A percentile compares a stretch with the other conserved stretches of the same genome.
Evolutionary conservation across 1,139 yeast genomes (phyloP).

Genomic region (Geotrichum fermentans): DNA sequence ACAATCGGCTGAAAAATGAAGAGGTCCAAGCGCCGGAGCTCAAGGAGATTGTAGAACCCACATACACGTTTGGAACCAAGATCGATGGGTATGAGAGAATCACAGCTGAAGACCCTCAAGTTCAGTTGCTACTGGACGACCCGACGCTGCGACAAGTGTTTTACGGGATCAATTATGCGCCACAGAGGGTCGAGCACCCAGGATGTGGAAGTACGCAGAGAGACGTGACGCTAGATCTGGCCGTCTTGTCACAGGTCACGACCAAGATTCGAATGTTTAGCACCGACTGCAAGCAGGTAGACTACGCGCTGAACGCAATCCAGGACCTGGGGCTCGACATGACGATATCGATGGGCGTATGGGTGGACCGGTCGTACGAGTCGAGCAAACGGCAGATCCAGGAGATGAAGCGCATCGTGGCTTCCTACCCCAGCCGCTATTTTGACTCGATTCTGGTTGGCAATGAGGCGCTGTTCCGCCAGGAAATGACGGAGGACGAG

Average conservation of each 20-base stretch:
- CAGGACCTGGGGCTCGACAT: slow-evolving; percentile 48
- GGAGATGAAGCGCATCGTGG: slow-evolving; percentile 39
- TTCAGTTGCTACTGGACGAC: slow-evolving; percentile 33
- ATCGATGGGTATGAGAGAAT: slow-evolving; percentile 5
- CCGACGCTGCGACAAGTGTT: slow-evolving; percentile 40
- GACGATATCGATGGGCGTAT: slow-evolving; percentile 59
- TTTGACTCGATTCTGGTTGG: slow-evolving; percentile 57
- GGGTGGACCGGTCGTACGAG: slow-evolving; percentile 50
- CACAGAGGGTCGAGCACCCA: slow-evolving; percentile 40
- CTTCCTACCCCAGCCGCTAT: slow-evolving; percentile 43
- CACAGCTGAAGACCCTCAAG: slow-evolving; percentile 22
- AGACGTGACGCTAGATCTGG: slow-evolving; percentile 53
- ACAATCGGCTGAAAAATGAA: not conserved
- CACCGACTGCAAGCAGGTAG: slow-evolving; percentile 58
- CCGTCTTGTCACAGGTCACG: slow-evolving; percentile 54
- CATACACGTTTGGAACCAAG: not conserved
- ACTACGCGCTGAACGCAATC: slow-evolving; percentile 51
- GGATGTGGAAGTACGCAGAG: slow-evolving; percentile 47
- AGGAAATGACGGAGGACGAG: slow-evolving; percentile 43
- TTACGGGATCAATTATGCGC: slow-evolving; percentile 60
- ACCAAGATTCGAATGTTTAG: slow-evolving; percentile 56
- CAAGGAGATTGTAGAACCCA: no score
- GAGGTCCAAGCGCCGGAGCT: not conserved
- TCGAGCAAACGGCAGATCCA: slow-evolving; percentile 44
- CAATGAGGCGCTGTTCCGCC: slow-evolving; percentile 57